A percentile compares a stretch with the other conserved stretches of the same genome.
phyloP scores from a whole-genome alignment of 2,329 filamentous ascomycete genomes.

The Sarocladium brachiariae region DNA sequence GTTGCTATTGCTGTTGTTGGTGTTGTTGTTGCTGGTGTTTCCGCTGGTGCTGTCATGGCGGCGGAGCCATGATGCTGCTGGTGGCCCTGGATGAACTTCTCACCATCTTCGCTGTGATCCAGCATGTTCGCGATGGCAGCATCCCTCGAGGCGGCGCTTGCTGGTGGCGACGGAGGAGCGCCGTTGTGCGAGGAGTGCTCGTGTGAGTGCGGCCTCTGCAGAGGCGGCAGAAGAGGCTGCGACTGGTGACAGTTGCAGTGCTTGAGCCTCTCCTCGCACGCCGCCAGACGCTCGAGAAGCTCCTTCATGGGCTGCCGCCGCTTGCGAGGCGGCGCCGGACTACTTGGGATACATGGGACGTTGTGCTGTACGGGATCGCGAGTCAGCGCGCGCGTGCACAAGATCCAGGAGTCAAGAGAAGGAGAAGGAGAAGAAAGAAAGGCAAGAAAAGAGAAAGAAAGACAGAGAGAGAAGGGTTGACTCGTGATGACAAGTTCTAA shows the following conservation, averaged over 20 bases:
- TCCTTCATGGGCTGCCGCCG: conserved; percentile 23
- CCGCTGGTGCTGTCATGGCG: too few species aligned
- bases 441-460: background rate
- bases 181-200: background rate
- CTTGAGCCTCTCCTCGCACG: conserved; percentile 19
- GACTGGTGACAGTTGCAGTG: conserved; percentile 12
- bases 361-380: conserved; percentile 16
- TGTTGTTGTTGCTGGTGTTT: too few species aligned
- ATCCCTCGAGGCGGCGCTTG: conserved; percentile 5
- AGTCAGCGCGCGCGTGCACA: background rate
- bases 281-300: conserved; percentile 19
- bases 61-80: background rate
- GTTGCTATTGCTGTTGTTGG: background rate
- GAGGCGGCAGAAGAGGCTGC: background rate
- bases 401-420: background rate
- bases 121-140: conserved; percentile 7
- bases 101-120: conserved; percentile 2
- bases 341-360: conserved; percentile 19
- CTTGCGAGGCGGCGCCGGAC: conserved; percentile 22
- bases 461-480: too few species aligned
- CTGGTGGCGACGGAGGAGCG: conserved; percentile 3
- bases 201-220: background rate
- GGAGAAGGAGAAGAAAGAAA: background rate
- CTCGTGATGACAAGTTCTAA: too few species aligned
- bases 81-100: background rate